Evolutionary conservation across 2,329 filamentous ascomycete genomes (phyloP).

Genomic region (Thielaviopsis musarum): DNA sequence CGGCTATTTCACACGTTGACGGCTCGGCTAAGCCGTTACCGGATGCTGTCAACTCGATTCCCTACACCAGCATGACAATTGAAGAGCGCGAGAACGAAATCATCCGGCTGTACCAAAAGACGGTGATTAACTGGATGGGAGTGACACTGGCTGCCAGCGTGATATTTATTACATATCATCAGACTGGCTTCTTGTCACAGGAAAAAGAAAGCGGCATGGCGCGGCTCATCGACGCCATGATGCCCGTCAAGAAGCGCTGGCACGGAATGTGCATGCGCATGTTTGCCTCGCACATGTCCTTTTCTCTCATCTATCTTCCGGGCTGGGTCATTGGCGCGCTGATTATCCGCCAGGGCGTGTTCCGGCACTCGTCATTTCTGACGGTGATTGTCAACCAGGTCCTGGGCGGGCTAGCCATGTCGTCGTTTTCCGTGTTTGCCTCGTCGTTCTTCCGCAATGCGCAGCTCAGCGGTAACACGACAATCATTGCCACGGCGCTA

Average conservation of each 20-base stretch:
- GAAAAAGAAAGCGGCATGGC: conserved; percentile 81
- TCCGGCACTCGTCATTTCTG: conserved; percentile 40
- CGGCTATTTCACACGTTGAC: conserved; percentile 43
- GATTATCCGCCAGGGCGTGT: conserved; percentile 47
- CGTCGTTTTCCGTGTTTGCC: conserved; percentile 66
- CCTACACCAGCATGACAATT: conserved; percentile 56
- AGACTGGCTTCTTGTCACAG: conserved; percentile 69
- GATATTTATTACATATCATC: conserved; percentile 70
- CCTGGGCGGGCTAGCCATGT: conserved; percentile 56
- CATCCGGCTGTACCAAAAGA: conserved; percentile 47
- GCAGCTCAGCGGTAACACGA: conserved; percentile 70
- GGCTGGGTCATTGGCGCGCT: conserved; percentile 66
- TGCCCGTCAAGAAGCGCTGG: conserved; percentile 59
- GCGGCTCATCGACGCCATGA: conserved; percentile 81
- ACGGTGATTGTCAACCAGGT: conserved; percentile 62
- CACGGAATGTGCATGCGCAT: conserved; percentile 63
- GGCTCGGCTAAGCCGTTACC: conserved; percentile 24
- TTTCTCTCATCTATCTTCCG: conserved; percentile 63
- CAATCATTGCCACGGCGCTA: conserved; percentile 55
- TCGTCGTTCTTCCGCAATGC: conserved; percentile 74
- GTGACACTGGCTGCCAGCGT: conserved; percentile 66
- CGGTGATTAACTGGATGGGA: conserved; percentile 56
- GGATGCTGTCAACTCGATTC: conserved; percentile 44
- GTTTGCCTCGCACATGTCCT: conserved; percentile 62
- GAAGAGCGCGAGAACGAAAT: conserved; percentile 50